Conservation (phyloP, 2,329 filamentous ascomycete genomes). For the Sordariomycetes sp. region DNA sequence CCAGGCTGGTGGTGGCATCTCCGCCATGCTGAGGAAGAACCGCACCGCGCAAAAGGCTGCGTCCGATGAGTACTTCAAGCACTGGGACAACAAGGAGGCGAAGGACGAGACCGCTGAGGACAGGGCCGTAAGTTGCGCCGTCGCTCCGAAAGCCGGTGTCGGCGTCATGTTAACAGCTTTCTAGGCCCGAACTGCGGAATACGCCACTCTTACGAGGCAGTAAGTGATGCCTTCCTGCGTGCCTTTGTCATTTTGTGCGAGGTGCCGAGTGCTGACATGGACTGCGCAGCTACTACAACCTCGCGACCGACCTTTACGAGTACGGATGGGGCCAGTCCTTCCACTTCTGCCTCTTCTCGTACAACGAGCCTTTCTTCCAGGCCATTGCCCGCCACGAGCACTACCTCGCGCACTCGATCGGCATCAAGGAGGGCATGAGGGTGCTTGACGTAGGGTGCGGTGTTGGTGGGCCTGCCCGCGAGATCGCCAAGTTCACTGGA, state of each 20-base stretch:
- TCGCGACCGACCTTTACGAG: conserved; percentile 93
- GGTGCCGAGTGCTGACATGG: neutral
- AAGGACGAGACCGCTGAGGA: conserved; percentile 73
- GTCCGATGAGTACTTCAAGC: conserved; percentile 89
- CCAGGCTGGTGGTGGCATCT: conserved; percentile 59
- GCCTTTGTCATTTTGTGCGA: conserved; percentile 10
- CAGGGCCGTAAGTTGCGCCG: conserved; percentile 52
- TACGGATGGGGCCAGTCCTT: conserved; percentile 95
- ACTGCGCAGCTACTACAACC: conserved; percentile 75
- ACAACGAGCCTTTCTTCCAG: conserved; percentile 78
- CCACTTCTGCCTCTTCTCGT: conserved; percentile 92
- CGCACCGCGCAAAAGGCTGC: conserved; percentile 63
- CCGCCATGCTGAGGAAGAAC: conserved; percentile 80
- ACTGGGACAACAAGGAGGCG: conserved; percentile 79
- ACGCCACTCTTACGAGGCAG: conserved; percentile 88
- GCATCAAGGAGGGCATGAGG: conserved; percentile 74
- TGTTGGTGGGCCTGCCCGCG: conserved; percentile 87
- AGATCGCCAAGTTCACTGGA: conserved; percentile 93
- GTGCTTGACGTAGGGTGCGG: conserved; percentile 95
- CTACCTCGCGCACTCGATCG: conserved; percentile 86
- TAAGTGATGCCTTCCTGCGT: conserved; percentile 32
- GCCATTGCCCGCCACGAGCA: conserved; percentile 96
- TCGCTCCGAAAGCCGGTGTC: neutral
- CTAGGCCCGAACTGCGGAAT: conserved; percentile 72
- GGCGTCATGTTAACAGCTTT: neutral